Evolutionary conservation across 2,329 filamentous ascomycete genomes (phyloP), one percentile per base, ranked within the genome.

Genomic region (Trichoderma polysporum): DNA sequence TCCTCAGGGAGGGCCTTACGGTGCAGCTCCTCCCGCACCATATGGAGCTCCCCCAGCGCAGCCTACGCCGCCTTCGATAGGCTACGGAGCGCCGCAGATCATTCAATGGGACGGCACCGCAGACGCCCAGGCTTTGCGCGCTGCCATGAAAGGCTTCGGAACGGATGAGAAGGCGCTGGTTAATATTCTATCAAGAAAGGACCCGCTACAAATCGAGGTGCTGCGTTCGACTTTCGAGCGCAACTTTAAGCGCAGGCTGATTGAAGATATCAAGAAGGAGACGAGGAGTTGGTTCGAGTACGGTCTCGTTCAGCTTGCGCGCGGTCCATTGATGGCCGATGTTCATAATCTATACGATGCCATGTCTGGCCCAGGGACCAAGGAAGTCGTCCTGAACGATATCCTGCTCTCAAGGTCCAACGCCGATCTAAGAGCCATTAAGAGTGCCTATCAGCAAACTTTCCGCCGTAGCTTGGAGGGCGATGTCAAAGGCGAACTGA

Each of bases 91-190:
- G 0, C 86, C 88, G 13, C 90, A 91, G 73, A 82, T 86, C 53
- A 90, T 92, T 50, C 83, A 86, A 33, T 90, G 85, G 83, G 89
- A 97, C 70, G 90, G 88, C 56, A 84, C 81, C 3, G 80, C 82
- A 13, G 89, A 95, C 72, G 91, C 92, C 0, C 86, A 93, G 66
- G 86, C 83, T 4, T 82, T 97, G 25, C 88, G 92, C 62, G 86
- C 86, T 71, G 92, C 94, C 2, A 97, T 97, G 93, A 97, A 97
- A 78, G 93, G 93, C 0, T 92, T 97, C 69, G 94, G 94, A 37
- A 97, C 94, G 0, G 88, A 98, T 73, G 94, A 97, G 77, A 90
- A 88, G 73, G 78, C 85, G 0, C 81, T 98, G 17, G 94, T 97
- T 70, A 81, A 83, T 2, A 81, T 90, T 3, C 81, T 98, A 9